phyloP scores from a whole-genome alignment of 2,329 filamentous ascomycete genomes.

The Alternaria incomplexa region DNA sequence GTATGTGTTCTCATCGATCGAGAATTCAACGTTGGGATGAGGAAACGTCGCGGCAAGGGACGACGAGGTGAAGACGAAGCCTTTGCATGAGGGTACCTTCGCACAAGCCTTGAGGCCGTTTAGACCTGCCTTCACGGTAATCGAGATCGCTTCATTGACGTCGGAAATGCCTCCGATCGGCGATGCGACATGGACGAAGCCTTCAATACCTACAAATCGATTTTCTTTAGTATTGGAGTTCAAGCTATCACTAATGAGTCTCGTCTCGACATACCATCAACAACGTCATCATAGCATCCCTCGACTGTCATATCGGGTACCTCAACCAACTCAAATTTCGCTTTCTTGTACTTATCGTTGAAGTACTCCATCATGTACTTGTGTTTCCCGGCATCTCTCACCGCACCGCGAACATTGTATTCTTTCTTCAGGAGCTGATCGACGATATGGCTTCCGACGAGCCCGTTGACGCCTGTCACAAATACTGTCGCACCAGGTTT shows the following conservation, averaged over 20 bases:
- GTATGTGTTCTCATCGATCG: conserved; percentile 44
- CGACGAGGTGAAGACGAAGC: conserved; percentile 55
- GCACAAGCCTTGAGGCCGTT: conserved; percentile 52
- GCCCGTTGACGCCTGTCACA: conserved; percentile 46
- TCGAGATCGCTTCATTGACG: conserved; percentile 51
- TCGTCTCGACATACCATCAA: conserved; percentile 29
- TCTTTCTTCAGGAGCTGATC: conserved; percentile 40
- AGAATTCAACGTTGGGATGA: conserved; percentile 42
- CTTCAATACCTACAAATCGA: conserved; percentile 33
- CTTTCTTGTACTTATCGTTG: conserved; percentile 24
- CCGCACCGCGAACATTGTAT: conserved; percentile 46
- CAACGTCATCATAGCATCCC: conserved; percentile 32
- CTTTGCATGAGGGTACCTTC: conserved; percentile 50
- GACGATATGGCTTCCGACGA: conserved; percentile 42
- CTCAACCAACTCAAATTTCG: conserved; percentile 34
- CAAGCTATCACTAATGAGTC: neutral
- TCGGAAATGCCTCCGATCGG: conserved; percentile 46
- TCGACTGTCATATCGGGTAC: conserved; percentile 38
- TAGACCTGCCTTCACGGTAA: conserved; percentile 44
- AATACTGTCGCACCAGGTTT: conserved; percentile 37
- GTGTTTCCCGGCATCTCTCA: conserved; percentile 37
- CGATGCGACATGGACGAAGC: conserved; percentile 56
- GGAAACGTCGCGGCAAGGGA: conserved; percentile 47
- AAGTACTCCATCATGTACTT: conserved; percentile 42
- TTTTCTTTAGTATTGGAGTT: neutral